Percentiles rank a stretch among this genome's conserved stretches.
Conservation (phyloP, 2,329 filamentous ascomycete genomes). For the Iodosphaeria phyllophila region DNA sequence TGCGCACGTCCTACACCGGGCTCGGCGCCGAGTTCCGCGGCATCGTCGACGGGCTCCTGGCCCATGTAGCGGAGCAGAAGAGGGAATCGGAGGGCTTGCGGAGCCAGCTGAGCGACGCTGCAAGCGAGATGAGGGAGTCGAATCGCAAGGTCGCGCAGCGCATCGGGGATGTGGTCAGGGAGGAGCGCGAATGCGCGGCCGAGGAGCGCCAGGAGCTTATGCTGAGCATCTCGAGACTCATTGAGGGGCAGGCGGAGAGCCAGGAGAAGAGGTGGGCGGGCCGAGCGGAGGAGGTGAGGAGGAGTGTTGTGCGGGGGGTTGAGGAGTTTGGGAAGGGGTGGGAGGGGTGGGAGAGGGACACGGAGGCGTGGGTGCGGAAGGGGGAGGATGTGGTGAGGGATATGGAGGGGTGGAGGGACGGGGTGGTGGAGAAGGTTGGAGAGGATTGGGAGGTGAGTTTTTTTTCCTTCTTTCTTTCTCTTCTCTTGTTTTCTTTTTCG, state of each 20-base stretch:
- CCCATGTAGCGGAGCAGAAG: constrained; percentile 58
- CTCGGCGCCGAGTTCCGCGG: constrained; percentile 74
- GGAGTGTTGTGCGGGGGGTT: constrained; percentile 45
- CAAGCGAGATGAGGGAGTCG: constrained; percentile 45
- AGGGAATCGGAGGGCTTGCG: constrained; percentile 57
- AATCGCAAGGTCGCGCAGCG: constrained; percentile 47
- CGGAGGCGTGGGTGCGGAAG: constrained; percentile 55
- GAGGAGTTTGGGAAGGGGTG: constrained; percentile 51
- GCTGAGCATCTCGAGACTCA: constrained; percentile 55
- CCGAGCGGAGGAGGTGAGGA: constrained; percentile 43
- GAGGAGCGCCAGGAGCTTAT: constrained; percentile 59
- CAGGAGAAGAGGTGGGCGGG: constrained; percentile 55
- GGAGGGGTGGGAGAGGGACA: constrained; percentile 53
- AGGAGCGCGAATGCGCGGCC: constrained; percentile 56
- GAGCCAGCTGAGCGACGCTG: constrained; percentile 52
- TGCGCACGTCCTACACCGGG: constrained; percentile 68
- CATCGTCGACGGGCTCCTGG: constrained; percentile 66
- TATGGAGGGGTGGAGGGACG: constrained; percentile 55
- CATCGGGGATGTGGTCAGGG: constrained; percentile 51
- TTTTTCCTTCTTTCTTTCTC: too few relatives aligned
- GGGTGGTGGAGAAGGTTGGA: constrained; percentile 64
- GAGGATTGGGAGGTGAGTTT: constrained; percentile 64
- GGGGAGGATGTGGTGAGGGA: constrained; percentile 52
- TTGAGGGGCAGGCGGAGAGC: constrained; percentile 53
- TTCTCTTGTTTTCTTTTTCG: too few relatives aligned